A percentile compares a stretch with the other conserved stretches of the same genome.
Evolutionary conservation across 208 protist species (phyloP).

Genomic region (Trypanosoma theileri): DNA sequence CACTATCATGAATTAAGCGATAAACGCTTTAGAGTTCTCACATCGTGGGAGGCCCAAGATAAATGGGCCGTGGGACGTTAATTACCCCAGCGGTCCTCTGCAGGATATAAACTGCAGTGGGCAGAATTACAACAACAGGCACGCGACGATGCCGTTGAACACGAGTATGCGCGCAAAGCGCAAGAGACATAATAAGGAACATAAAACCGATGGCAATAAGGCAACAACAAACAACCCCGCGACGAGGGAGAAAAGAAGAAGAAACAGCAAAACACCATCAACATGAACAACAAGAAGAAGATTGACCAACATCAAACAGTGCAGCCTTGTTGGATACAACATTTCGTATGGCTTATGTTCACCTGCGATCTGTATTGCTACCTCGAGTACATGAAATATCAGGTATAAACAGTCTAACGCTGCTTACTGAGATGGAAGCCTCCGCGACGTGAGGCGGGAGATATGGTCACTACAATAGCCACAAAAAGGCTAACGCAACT

Average conservation of each 20-base stretch:
- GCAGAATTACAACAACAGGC: constrained; percentile 58
- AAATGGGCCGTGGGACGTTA: constrained; percentile 70
- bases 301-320: constrained; percentile 38
- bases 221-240: too few species aligned
- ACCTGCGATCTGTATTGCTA: constrained; percentile 55
- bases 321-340: constrained; percentile 34
- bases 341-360: constrained; percentile 48
- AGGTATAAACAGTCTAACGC: constrained; percentile 38
- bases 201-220: too few species aligned
- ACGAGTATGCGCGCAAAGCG: constrained; percentile 60
- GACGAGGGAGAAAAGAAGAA: too few species aligned
- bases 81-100: constrained; percentile 61
- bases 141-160: constrained; percentile 61
- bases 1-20: constrained; percentile 85
- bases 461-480: constrained; percentile 13
- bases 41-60: constrained; percentile 57
- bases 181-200: too few species aligned
- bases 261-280: too few species aligned
- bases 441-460: constrained; percentile 18
- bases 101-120: constrained; percentile 65
- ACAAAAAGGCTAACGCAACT: neutral
- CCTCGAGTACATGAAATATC: constrained; percentile 64
- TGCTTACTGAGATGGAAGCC: constrained; percentile 66
- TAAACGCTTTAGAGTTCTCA: constrained; percentile 70
- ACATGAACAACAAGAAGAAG: too few species aligned